Evolutionary conservation across 2,329 filamentous ascomycete genomes (phyloP).

Genomic region (Akanthomyces dipterigenus): DNA sequence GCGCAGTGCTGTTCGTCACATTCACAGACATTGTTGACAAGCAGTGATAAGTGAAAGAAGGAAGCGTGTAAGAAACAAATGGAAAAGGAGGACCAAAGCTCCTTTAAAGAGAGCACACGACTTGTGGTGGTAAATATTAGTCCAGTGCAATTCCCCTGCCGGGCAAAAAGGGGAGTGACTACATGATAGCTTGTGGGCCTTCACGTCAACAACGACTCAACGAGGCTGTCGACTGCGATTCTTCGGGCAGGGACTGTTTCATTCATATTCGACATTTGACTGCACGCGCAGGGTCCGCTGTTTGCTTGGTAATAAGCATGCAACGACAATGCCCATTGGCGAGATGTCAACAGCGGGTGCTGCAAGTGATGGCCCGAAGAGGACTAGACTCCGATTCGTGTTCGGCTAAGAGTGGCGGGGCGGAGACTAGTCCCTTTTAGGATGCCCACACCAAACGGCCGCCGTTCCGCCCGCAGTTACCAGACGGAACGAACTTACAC

Average conservation of each 20-base stretch:
- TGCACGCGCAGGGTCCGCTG: neutral
- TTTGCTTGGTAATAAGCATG: neutral
- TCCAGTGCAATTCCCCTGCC: neutral
- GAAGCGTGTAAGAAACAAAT: neutral
- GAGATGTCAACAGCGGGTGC: neutral
- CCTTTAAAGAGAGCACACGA: neutral
- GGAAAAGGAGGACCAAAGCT: neutral
- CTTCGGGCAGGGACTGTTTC: neutral
- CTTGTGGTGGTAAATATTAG: neutral
- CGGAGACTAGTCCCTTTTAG: constrained; percentile 8
- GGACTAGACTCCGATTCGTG: constrained; percentile 9
- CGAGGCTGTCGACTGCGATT: neutral
- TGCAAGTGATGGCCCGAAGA: neutral
- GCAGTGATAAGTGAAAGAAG: neutral
- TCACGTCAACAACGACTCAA: neutral
- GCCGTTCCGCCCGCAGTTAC: neutral
- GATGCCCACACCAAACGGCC: neutral
- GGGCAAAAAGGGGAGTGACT: neutral
- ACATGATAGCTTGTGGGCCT: neutral
- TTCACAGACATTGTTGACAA: neutral
- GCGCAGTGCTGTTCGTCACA: neutral
- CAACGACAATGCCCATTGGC: neutral
- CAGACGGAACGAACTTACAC: constrained; percentile 2
- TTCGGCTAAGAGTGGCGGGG: neutral
- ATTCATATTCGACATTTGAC: neutral